phyloP scores from a whole-genome alignment of 2,329 filamentous ascomycete genomes.

The Gremmenia infestans region DNA sequence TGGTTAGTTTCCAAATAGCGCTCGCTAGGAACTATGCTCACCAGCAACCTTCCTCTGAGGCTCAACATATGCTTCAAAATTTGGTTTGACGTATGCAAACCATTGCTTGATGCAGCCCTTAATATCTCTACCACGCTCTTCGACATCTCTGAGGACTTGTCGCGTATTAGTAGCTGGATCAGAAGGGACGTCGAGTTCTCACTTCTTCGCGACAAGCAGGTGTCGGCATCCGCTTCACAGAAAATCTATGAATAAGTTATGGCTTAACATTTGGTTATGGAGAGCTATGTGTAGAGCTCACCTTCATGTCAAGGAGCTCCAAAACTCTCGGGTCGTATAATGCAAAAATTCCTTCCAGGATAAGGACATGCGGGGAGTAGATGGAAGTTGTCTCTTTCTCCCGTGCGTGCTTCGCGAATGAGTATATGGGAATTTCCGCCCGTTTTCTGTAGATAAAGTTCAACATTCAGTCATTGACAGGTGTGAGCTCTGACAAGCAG shows the following conservation, averaged over 20 bases:
- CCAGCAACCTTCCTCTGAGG: conserved; percentile 83
- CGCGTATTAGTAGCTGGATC: background rate
- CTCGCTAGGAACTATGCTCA: conserved; percentile 33
- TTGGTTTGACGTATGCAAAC: conserved; percentile 94
- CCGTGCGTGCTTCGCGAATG: conserved; percentile 85
- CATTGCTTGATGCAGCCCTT: conserved; percentile 98
- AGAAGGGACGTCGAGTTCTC: conserved; percentile 31
- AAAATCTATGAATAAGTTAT: conserved; percentile 59
- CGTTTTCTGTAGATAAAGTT: conserved; percentile 54
- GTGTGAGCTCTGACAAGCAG: background rate
- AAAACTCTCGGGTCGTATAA: conserved; percentile 82
- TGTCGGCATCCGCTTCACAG: conserved; percentile 91
- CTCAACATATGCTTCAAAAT: conserved; percentile 90
- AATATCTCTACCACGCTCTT: conserved; percentile 82
- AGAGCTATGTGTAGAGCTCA: conserved; percentile 32
- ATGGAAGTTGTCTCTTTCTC: conserved; percentile 76
- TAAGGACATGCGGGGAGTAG: conserved; percentile 93
- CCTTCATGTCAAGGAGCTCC: conserved; percentile 85
- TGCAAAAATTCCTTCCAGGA: conserved; percentile 94
- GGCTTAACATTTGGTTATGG: background rate
- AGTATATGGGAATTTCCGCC: conserved; percentile 90
- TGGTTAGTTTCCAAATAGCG: background rate
- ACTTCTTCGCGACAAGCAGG: conserved; percentile 87
- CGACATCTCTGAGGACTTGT: conserved; percentile 71
- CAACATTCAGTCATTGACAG: background rate